Evolutionary conservation across 257 asterid species (phyloP).

Genomic region (Penstemon newberryi): DNA sequence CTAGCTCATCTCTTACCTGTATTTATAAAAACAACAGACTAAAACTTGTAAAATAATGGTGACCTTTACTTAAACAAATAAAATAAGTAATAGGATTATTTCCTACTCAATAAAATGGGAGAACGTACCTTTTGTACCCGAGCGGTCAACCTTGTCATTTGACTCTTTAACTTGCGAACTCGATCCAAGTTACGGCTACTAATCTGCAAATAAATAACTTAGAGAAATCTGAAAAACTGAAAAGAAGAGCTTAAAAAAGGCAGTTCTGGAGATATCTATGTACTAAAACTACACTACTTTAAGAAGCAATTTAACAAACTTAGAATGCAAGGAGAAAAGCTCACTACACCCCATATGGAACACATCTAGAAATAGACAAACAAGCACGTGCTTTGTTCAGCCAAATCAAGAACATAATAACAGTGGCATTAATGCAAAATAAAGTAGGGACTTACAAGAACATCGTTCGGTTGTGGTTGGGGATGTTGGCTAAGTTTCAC

Average conservation of each 20-base stretch:
- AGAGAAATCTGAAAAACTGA: neutral
- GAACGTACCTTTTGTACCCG: conserved; percentile 86
- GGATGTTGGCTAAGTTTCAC: conserved; percentile 3
- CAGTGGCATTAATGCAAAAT: neutral
- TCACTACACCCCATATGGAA: neutral
- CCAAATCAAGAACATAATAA: neutral
- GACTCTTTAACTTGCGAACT: conserved; percentile 85
- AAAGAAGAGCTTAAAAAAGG: neutral
- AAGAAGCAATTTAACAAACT: conserved; percentile 11
- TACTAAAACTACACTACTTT: neutral
- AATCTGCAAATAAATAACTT: conserved; percentile 52
- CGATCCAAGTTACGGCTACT: conserved; percentile 92
- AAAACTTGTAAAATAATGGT: neutral
- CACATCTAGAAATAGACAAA: conserved; percentile 4
- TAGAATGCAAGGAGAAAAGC: neutral
- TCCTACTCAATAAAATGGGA: neutral
- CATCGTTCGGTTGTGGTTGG: neutral
- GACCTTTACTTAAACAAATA: neutral
- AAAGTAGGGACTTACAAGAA: neutral
- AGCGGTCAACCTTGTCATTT: conserved; percentile 92
- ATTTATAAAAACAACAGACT: conserved; percentile 19
- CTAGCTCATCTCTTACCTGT: conserved; percentile 96
- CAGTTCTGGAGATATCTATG: conserved; percentile 14
- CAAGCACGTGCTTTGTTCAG: neutral
- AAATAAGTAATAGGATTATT: neutral